These are phyloP conservation scores for Kokia cookei DNA, from an alignment of 441 rosid genomes.

Conservation along the genomic window DNA sequence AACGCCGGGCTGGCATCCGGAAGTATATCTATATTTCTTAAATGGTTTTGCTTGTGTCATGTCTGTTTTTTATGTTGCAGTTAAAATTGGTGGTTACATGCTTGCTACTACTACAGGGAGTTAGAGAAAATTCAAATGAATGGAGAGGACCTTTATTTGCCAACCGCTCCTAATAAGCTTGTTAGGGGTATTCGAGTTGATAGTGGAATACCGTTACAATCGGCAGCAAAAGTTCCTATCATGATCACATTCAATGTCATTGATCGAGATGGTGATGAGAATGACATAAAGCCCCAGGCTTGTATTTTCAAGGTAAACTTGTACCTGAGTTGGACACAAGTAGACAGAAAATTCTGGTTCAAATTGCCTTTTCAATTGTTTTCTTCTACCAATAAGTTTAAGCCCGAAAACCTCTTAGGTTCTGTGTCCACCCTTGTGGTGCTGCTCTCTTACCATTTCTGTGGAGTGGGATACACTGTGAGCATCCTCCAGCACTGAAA, in stretches of 20 bases:
- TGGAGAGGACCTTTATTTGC: conserved; percentile 91
- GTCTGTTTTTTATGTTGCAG: conserved; percentile 5
- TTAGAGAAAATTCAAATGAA: conserved; percentile 87
- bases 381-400: background rate
- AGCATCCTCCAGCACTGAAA: background rate
- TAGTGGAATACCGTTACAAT: conserved; percentile 98
- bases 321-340: conserved; percentile 2
- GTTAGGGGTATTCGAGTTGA: conserved; percentile 85
- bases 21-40: conserved; percentile 37
- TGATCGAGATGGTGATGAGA: conserved; percentile 70
- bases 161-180: conserved; percentile 86
- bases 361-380: background rate
- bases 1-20: conserved; percentile 93
- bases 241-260: conserved; percentile 89
- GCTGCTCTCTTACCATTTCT: background rate
- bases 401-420: background rate
- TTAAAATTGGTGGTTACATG: conserved; percentile 19
- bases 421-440: background rate
- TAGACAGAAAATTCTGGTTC: background rate
- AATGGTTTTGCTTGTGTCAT: conserved; percentile 1
- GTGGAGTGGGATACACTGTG: background rate
- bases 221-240: conserved; percentile 98
- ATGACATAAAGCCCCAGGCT: conserved; percentile 76
- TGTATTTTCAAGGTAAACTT: conserved; percentile 90
- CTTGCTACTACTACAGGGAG: conserved; percentile 46